Evolutionary conservation across 257 asterid genomes (phyloP).

Genomic region (Linaria vulgaris): DNA sequence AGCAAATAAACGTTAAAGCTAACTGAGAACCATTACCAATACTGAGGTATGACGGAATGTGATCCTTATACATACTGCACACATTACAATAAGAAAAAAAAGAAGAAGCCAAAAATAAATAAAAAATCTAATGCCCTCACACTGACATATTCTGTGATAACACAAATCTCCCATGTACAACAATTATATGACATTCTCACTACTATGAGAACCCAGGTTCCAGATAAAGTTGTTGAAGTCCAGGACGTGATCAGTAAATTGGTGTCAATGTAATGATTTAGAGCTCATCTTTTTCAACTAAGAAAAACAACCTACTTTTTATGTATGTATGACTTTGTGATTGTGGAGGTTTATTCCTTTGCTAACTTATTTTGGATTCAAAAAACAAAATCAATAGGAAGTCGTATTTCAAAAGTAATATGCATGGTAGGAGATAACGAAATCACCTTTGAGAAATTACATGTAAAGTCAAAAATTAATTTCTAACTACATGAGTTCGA

Average conservation of each 20-base stretch:
- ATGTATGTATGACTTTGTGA: background rate
- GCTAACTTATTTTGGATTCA: constrained; percentile 9
- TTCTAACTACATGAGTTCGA: constrained; percentile 1
- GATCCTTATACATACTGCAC: constrained; percentile 16
- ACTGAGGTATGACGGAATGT: constrained; percentile 1
- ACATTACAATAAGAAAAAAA: background rate
- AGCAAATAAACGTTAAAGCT: constrained; percentile 23
- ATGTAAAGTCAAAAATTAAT: constrained; percentile 2
- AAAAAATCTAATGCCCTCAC: constrained; percentile 4
- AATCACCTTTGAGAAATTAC: constrained; percentile 1
- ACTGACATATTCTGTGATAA: background rate
- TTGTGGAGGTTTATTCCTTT: background rate
- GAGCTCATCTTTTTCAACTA: background rate
- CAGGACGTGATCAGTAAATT: constrained; percentile 10
- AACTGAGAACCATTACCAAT: constrained; percentile 16
- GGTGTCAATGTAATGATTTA: background rate
- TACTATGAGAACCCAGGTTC: constrained; percentile 10
- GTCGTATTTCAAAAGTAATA: constrained; percentile 9
- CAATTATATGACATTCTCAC: constrained; percentile 12
- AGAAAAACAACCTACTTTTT: background rate
- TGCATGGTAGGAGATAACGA: constrained; percentile 17
- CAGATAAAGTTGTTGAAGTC: constrained; percentile 18
- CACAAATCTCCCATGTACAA: background rate
- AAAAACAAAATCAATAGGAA: constrained; percentile 7
- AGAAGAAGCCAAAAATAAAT: constrained; percentile 6